Base-by-base conservation (phyloP, 1,139 yeast species). In the Zhuliangozyma blackwelliae region DNA sequence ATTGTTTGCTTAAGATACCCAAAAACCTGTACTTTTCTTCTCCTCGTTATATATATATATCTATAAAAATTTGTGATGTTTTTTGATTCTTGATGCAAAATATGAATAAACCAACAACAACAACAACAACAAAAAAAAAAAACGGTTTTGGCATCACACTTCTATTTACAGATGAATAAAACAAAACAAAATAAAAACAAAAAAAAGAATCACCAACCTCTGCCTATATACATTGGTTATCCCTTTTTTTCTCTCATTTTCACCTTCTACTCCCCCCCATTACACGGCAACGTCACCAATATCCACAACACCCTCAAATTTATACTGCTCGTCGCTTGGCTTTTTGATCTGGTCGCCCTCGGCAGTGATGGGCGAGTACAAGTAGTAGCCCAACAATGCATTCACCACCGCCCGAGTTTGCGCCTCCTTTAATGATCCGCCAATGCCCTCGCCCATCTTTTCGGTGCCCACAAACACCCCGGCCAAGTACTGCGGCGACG, bases 361-460 rank as follows among this genome's bases (percentile, higher is more conserved):
- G 32, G 52, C 50, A 43, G 74, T 69, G 34, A 83, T 63, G 16
- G 97, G 97, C 44, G 85, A 77, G 62, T 90, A 92, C 55, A 94
- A 75, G 65, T 92, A 92, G 82, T 95, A 92, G 41, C 87, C 78
- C 74, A 89, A 81, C 57, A 92, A 77, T 23, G 97, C 92, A 60
- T 85, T 85, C 33, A 89, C 94, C 35, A 89, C 87, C 25, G 97
- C 94, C 59, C 96, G 79, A 27, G 89, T 85, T 61, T 89, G 86
- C 31, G 97, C 97, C 64, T 92, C 98, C 47, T 75, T 77, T 50
- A 92, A 68, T 32, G 95, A 85, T n/a, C 94, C 72, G 34, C 97
- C 99, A 52, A 85, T 89, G 32, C 97, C 97, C 63, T 92, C 97
- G 36, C 97, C 97, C 40, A 92, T 70, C 61, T 88, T 83, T 44